Base-by-base conservation (phyloP, 2,329 filamentous ascomycete species). In the Sclerotinia glacialis region DNA sequence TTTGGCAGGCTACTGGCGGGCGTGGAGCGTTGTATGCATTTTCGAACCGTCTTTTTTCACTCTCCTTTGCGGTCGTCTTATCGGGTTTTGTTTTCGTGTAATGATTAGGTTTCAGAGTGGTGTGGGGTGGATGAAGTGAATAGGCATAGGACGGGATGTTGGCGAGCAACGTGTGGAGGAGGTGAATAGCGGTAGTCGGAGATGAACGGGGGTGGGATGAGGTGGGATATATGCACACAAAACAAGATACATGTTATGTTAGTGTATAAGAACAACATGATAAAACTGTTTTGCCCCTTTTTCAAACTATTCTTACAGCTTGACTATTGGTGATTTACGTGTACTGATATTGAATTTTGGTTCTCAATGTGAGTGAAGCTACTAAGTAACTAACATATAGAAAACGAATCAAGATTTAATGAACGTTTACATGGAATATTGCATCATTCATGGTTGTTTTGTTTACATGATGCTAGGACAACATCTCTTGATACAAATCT, bases 11-110 rank as follows among this genome's bases (percentile, higher is more conserved):
- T 61, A 61, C 58, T 61, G 52, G 63, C 63, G 34, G 63, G 63
- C 63, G 63, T 65, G 63, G 46, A 65, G 63, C 62, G 62, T 65
- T 65, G 62, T 65, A 58, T 65, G 62, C 52, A 65, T 65, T 65
- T 65, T 65, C 62, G 52, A 55, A 58, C 62, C 58, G 44, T 49
- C 44, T 49, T 50, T 60, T 59, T 65, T 42, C 52, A 47, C 52
- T 65, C 62, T 47, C 52, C 58, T 65, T 65, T 59, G 50, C 53
- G 42, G 61, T 44, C 49, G 46, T 61, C 14, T 61, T 61, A 40
- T 61, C n/a, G 42, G 44, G 58, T 50, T 65, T 26, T 65, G 40
- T 65, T 65, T 65, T 58, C 52, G 54, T 65, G 62, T 65, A 65
- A 65, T 65, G 62, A 65, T 49, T 65, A 65, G 58, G 44, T 49